Percentiles rank a stretch among this genome's conserved stretches.
These are phyloP conservation scores for Trichosporon faecale DNA, from an alignment of 1,284 basidiomycete genomes.

Conservation along the genomic window DNA sequence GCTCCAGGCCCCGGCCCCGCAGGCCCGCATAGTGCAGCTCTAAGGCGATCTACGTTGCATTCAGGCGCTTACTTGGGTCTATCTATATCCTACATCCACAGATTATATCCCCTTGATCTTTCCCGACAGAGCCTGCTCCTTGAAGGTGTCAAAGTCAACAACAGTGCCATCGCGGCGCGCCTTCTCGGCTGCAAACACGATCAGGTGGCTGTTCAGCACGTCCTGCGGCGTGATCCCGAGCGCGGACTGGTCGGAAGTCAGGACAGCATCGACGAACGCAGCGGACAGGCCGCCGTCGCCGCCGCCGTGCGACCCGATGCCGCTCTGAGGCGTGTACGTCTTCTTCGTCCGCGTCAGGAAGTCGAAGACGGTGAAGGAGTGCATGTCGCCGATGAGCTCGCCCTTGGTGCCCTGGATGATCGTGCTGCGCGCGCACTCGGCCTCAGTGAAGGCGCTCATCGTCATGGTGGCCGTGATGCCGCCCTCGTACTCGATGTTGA, in stretches of 20 bases:
- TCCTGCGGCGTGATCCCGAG: slow-evolving; percentile 65
- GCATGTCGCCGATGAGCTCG: slow-evolving; percentile 79
- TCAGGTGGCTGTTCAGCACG: slow-evolving; percentile 70
- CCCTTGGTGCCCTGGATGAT: slow-evolving; percentile 75
- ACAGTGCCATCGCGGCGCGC: slow-evolving; percentile 65
- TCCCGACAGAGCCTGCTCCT: slow-evolving; percentile 21
- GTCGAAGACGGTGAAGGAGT: slow-evolving; percentile 66
- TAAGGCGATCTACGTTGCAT: background rate
- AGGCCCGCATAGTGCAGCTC: background rate
- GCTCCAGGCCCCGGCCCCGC: background rate
- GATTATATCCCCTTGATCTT: background rate
- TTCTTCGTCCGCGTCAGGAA: slow-evolving; percentile 61
- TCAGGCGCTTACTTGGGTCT: background rate
- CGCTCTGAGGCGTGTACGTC: slow-evolving; percentile 57
- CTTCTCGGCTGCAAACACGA: slow-evolving; percentile 78
- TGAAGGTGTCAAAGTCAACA: slow-evolving; percentile 56
- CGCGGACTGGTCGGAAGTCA: slow-evolving; percentile 57
- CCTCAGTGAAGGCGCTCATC: slow-evolving; percentile 58
- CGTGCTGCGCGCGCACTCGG: slow-evolving; percentile 70
- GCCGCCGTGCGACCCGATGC: slow-evolving; percentile 72
- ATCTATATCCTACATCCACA: background rate
- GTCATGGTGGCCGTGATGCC: slow-evolving; percentile 75
- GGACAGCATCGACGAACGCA: slow-evolving; percentile 70
- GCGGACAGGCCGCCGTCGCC: slow-evolving; percentile 70
- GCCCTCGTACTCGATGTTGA: slow-evolving; percentile 74